phyloP scores from a whole-genome alignment of 352 stramenopile genomes.

The Detonula confervacea region DNA sequence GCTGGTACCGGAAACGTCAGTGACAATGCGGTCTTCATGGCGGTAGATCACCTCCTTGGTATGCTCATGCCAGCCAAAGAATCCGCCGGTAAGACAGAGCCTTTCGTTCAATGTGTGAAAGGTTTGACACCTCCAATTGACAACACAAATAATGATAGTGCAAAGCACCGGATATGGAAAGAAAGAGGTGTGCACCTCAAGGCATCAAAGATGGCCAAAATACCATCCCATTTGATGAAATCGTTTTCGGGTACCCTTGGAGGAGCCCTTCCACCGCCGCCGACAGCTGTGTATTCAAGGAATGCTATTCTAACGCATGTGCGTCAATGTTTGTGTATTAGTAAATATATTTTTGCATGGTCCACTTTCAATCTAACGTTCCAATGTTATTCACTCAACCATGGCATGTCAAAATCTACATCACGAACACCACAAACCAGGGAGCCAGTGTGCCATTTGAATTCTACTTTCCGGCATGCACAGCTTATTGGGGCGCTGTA shows the following conservation, averaged over 20 bases:
- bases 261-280: background rate
- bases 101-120: constrained; percentile 2
- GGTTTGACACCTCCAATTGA: background rate
- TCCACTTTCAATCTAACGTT: too few species aligned
- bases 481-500: background rate
- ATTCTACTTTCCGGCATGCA: constrained; percentile 15
- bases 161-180: constrained; percentile 10
- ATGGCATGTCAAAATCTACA: too few species aligned
- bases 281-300: constrained; percentile 12
- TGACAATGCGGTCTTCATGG: background rate
- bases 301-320: constrained; percentile 21
- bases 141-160: too few species aligned
- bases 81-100: too few species aligned
- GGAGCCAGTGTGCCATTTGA: constrained; percentile 3
- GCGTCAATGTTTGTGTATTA: too few species aligned
- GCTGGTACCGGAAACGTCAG: too few species aligned
- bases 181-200: constrained; percentile 7
- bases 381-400: too few species aligned
- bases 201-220: background rate
- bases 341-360: too few species aligned
- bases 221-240: constrained; percentile 6
- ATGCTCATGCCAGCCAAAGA: too few species aligned
- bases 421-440: too few species aligned
- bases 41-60: background rate
- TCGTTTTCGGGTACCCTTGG: constrained; percentile 5